These are phyloP conservation scores for Xylariales sp. DNA, from an alignment of 2,329 filamentous ascomycete genomes.

Conservation along the genomic window DNA sequence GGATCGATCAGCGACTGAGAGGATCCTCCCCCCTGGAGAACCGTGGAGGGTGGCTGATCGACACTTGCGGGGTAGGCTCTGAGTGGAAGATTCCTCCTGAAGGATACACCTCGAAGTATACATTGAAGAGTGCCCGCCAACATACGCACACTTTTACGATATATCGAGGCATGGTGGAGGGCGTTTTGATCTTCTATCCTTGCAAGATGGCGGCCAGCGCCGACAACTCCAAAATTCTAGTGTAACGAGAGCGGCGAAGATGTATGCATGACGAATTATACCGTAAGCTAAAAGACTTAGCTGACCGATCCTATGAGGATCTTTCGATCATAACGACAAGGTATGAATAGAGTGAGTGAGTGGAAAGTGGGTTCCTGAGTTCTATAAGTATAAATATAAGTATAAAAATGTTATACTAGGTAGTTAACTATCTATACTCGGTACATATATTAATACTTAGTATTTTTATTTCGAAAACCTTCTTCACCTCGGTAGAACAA, in stretches of 20 bases:
- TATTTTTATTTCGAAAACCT: background rate
- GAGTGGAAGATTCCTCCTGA: background rate
- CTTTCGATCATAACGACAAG: background rate
- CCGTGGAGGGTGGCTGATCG: constrained; percentile 17
- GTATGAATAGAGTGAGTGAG: background rate
- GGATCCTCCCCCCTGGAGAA: constrained; percentile 10
- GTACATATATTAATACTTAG: background rate
- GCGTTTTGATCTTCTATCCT: background rate
- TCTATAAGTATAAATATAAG: no score
- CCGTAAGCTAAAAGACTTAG: background rate
- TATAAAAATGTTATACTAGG: no score
- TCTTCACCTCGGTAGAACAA: background rate
- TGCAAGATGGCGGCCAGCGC: background rate
- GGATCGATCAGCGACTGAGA: constrained; percentile 4
- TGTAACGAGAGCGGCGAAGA: background rate
- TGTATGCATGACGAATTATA: background rate
- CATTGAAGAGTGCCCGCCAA: background rate
- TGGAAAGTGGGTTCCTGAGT: no score
- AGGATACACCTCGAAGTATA: background rate
- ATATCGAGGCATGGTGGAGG: background rate
- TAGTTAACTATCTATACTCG: no score
- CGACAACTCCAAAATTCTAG: background rate
- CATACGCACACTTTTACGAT: background rate
- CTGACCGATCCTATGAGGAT: constrained; percentile 8
- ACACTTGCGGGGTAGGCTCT: constrained; percentile 22